Evolutionary conservation across 2,329 filamentous ascomycete species (phyloP).

Genomic region (Aspergillus quadricinctus): DNA sequence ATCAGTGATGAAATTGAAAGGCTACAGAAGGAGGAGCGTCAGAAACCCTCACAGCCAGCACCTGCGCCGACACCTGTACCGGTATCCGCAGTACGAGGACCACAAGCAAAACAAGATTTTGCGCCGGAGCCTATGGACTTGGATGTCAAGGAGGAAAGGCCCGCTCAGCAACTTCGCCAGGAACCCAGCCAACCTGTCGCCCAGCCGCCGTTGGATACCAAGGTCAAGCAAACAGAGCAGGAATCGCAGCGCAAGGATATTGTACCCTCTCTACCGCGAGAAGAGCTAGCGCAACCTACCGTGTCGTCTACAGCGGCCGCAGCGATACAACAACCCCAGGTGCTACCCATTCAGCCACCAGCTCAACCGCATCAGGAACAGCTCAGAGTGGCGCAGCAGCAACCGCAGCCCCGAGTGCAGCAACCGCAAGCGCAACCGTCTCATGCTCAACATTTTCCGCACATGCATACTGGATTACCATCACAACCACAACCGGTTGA

Average conservation of each 20-base stretch:
- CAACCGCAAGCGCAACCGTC: constrained; percentile 5
- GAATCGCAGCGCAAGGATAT: constrained; percentile 10
- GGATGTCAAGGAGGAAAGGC: constrained; percentile 23
- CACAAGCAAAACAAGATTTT: constrained; percentile 11
- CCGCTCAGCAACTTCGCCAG: constrained; percentile 8
- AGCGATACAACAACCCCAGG: constrained; percentile 1
- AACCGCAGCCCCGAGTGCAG: background rate
- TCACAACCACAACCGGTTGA: constrained; percentile 15
- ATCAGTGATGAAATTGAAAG: constrained; percentile 65
- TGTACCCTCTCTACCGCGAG: constrained; percentile 3
- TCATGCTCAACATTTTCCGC: constrained; percentile 7
- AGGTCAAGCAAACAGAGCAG: constrained; percentile 3
- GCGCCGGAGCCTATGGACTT: constrained; percentile 25
- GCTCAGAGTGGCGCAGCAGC: constrained; percentile 3
- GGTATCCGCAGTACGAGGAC: constrained; percentile 4
- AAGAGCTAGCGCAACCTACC: background rate
- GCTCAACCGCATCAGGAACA: constrained; percentile 4
- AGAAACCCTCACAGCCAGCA: constrained; percentile 31
- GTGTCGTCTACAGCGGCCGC: constrained; percentile 8
- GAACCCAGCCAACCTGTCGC: constrained; percentile 4
- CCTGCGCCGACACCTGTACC: constrained; percentile 1
- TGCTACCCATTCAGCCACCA: constrained; percentile 6
- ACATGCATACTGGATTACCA: constrained; percentile 8
- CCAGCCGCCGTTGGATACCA: constrained; percentile 2
- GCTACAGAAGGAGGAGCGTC: constrained; percentile 59